phyloP scores from a whole-genome alignment of 805 yeast species.

The Vanderwaltozyma polyspora region DNA sequence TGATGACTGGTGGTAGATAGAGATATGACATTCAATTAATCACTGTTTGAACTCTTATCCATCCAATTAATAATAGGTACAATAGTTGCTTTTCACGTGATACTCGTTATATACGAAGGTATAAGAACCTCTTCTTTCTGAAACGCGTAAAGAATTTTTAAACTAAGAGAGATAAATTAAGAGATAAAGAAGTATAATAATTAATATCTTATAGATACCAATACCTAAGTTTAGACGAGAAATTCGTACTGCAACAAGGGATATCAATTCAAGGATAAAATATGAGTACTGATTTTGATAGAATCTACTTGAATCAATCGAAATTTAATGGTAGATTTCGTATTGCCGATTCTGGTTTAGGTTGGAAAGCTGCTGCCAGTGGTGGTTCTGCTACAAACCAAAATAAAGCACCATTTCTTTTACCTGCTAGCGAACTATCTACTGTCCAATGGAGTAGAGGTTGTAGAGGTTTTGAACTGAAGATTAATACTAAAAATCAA shows the following conservation, averaged over 20 bases:
- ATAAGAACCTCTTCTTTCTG: neutral
- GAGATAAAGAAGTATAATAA: neutral
- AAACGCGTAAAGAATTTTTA: neutral
- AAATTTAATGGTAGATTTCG: slow-evolving; percentile 80
- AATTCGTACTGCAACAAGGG: too few relatives aligned
- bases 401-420: slow-evolving; percentile 62
- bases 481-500: slow-evolving; percentile 78
- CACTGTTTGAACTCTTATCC: too few relatives aligned
- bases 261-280: neutral
- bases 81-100: too few relatives aligned
- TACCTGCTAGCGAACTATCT: slow-evolving; percentile 77
- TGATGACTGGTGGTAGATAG: too few relatives aligned
- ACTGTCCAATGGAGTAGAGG: slow-evolving; percentile 88
- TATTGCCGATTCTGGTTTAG: slow-evolving; percentile 91
- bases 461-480: slow-evolving; percentile 78
- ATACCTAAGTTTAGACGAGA: too few relatives aligned
- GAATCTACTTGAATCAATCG: slow-evolving; percentile 81
- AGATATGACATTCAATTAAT: too few relatives aligned
- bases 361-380: slow-evolving; percentile 67
- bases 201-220: neutral
- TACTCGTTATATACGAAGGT: too few relatives aligned
- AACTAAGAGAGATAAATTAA: neutral
- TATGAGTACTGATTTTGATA: slow-evolving; percentile 66
- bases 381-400: slow-evolving; percentile 36
- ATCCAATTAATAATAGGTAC: too few relatives aligned